Evolutionary conservation across 345 rosid species (phyloP), one percentile per base, ranked within the genome.

Genomic region (Erodium maritimum): DNA sequence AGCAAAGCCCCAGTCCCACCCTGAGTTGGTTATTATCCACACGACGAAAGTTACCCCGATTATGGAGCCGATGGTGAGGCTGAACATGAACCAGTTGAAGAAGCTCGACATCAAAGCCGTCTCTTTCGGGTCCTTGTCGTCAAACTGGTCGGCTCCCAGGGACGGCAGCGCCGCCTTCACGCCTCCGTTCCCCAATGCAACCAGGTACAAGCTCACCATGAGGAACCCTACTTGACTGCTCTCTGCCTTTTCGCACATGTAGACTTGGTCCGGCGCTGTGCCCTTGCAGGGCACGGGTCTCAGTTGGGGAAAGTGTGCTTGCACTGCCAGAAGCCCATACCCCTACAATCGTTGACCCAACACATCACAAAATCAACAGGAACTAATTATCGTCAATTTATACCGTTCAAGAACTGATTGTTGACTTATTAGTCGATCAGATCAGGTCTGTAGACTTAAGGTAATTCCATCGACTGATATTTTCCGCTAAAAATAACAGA

Each of bases 141-240:
- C 59, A 45, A 69, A 69, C 61, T 69, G 73, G 48, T 69, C 51
- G 1, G 56, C 73, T 7, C 68, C 65, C 3, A 64, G 61, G 0
- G 73, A 60, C 0, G 61, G 65, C n/a, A 69, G 51, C 5, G 68
- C 73, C 46, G 64, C 73, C 21, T 51, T 69, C 10, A 64, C 60
- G 23, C 65, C 42, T 5, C 68, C 73, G 5, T 60, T 55, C 14
- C 68, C 50, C 0, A 59, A 51, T 13, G 64, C 50, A 0, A 48
- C 24, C 21, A 69, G 56, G 29, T 24, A 42, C 5, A 64, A 42
- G 21, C 48, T 42, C 17, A 42, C 48, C 11, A 42, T 2, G 65
- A 23, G 57, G 25, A 34, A 19, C 22, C 54, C 19, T 55, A 21
- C 33, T 56, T 48, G 37, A 48, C 13, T 37, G 52, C 60, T 33